Percentiles rank a stretch among this genome's conserved stretches.
These are phyloP conservation scores for Colletotrichum tamarilloi DNA, from an alignment of 2,329 filamentous ascomycete species.

Conservation along the genomic window DNA sequence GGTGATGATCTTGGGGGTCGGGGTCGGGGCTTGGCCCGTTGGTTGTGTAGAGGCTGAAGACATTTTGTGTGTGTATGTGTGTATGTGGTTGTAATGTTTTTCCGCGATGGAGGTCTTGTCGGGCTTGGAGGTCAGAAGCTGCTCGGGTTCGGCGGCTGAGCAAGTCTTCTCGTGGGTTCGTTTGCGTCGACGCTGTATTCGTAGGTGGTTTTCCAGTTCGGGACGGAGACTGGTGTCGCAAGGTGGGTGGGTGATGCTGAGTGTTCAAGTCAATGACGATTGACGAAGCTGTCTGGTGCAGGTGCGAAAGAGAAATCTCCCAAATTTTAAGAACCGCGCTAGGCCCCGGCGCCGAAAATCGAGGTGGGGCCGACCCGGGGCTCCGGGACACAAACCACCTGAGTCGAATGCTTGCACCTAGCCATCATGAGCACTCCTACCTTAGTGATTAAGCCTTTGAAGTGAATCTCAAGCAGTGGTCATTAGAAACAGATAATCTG, in stretches of 20 bases:
- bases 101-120: background rate
- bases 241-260: background rate
- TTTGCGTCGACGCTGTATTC: background rate
- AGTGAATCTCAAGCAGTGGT: no score
- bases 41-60: conserved; percentile 25
- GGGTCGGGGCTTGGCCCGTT: background rate
- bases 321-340: background rate
- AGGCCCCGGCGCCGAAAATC: conserved; percentile 5
- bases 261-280: conserved; percentile 9
- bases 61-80: background rate
- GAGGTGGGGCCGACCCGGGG: background rate
- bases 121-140: background rate
- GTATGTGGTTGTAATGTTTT: background rate
- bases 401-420: background rate
- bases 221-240: background rate
- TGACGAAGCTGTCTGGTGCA: background rate
- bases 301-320: background rate
- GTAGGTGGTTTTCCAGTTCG: background rate
- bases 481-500: no score
- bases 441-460: no score
- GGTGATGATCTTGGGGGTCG: conserved; percentile 53
- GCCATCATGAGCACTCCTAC: background rate
- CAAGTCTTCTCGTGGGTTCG: background rate
- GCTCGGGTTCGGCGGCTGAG: background rate
- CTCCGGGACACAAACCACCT: background rate